phyloP scores from a whole-genome alignment of 2,329 filamentous ascomycete species.

The Aspergillus sp. region DNA sequence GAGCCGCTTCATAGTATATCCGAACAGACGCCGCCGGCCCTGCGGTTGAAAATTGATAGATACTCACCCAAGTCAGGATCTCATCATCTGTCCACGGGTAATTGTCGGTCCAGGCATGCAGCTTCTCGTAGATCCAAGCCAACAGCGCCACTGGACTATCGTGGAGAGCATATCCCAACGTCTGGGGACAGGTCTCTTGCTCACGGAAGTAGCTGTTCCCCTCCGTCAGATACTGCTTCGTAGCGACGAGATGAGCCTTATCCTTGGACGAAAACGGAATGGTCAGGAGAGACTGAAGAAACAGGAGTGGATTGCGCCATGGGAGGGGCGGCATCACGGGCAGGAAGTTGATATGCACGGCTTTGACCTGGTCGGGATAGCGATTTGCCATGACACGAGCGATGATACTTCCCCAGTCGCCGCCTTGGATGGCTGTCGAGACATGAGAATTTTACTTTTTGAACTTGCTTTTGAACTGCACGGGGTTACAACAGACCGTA shows the following conservation, averaged over 20 bases:
- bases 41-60: conserved; percentile 70
- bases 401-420: conserved; percentile 69
- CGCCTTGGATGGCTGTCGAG: conserved; percentile 55
- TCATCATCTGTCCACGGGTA: conserved; percentile 77
- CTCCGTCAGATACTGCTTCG: conserved; percentile 23
- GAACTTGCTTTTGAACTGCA: background rate
- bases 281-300: conserved; percentile 33
- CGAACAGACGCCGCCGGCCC: conserved; percentile 66
- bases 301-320: conserved; percentile 55
- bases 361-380: conserved; percentile 59
- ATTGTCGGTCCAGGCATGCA: conserved; percentile 71
- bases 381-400: conserved; percentile 60
- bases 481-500: conserved; percentile 44
- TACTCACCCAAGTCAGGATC: conserved; percentile 69
- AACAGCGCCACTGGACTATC: conserved; percentile 70
- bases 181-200: conserved; percentile 70
- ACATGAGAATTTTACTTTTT: background rate
- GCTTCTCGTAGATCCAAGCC: conserved; percentile 79
- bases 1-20: conserved; percentile 70
- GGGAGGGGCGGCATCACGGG: conserved; percentile 50
- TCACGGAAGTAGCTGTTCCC: conserved; percentile 54
- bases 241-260: conserved; percentile 21
- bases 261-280: conserved; percentile 30
- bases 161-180: conserved; percentile 66
- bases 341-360: conserved; percentile 64